These are phyloP conservation scores for Aschersonia sp. DNA, from an alignment of 2,329 filamentous ascomycete species.

Conservation along the genomic window DNA sequence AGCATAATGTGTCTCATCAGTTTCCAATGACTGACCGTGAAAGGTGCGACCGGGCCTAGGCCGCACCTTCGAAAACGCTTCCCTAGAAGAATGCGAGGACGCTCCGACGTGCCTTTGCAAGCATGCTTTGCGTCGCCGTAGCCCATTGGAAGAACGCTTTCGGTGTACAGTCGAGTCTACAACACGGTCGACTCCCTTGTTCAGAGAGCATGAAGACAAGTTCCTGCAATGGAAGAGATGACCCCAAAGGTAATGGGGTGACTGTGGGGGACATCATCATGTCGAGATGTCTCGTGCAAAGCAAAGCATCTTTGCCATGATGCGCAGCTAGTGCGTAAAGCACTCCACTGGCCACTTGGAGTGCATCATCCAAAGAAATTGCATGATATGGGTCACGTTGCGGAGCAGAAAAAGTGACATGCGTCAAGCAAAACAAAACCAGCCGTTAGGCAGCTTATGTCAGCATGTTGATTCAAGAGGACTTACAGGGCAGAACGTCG, in stretches of 20 bases:
- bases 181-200: slow-evolving; percentile 17
- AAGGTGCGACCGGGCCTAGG: slow-evolving; percentile 38
- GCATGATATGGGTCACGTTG: slow-evolving; percentile 32
- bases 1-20: slow-evolving; percentile 33
- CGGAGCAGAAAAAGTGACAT: background rate
- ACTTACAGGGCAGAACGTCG: slow-evolving; percentile 29
- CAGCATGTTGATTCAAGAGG: background rate
- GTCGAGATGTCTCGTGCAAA: slow-evolving; percentile 21
- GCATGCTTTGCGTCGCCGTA: slow-evolving; percentile 35
- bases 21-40: slow-evolving; percentile 38
- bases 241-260: slow-evolving; percentile 21
- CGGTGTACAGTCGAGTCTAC: slow-evolving; percentile 24
- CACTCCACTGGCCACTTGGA: slow-evolving; percentile 13
- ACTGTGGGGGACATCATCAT: slow-evolving; percentile 3
- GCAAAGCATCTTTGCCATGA: slow-evolving; percentile 30
- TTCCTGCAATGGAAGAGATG: slow-evolving; percentile 25
- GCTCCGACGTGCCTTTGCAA: slow-evolving; percentile 32
- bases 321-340: slow-evolving; percentile 28
- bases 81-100: slow-evolving; percentile 25
- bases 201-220: slow-evolving; percentile 15
- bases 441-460: too few species aligned
- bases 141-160: slow-evolving; percentile 25
- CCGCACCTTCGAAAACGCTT: slow-evolving; percentile 20
- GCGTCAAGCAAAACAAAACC: background rate
- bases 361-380: slow-evolving; percentile 38